Evolutionary conservation across 208 protist species (phyloP), one percentile per base, ranked within the genome.

Genomic region (Trypanosoma theileri): DNA sequence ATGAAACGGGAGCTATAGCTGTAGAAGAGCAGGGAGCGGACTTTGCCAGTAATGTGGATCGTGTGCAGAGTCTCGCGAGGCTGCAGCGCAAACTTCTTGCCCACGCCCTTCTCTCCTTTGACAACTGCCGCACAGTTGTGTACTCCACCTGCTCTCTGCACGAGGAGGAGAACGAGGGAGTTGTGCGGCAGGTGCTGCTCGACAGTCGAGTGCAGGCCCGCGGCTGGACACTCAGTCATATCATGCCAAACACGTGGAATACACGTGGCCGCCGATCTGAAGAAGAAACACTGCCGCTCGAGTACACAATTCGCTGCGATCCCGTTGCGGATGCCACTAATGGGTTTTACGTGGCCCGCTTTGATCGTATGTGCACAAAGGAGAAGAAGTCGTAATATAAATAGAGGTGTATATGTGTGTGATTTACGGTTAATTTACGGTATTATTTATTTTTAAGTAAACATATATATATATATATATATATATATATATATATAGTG

Each of bases 91-190:
- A 92, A 68, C 72, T 98, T 2, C 71, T 98, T 6, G 75, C 79
- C 14, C 94, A 98, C 62, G 80, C 92, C 12, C 73, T 97, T 10
- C 79, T 96, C 11, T 93, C 85, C 11, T 97, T 98, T 59, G 82
- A 91, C 21, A 84, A 90, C 66, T 95, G 89, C 67, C 82, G 89
- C 66, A 84, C 82, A 16, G 86, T 98, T 19, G 88, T 95, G 16
- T 98, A 98, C 79, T 96, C 91, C 6, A 98, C 94, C 12, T 98
- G 94, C 76, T 95, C 87, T 11, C 77, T 96, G 14, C 84, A 97
- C 64, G 86, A 93, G 75, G 85, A 72, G 59, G 94, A 98, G 61
- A 92, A 98, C 65, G 94, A 98, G 79, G 69, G 71, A 1, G 92
- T 97, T 8, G 89, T 97, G 77, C 87, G 87, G 35, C 75, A 88